Conservation (phyloP, 176 grass and related monocot genomes). For the Avena atlantica region DNA sequence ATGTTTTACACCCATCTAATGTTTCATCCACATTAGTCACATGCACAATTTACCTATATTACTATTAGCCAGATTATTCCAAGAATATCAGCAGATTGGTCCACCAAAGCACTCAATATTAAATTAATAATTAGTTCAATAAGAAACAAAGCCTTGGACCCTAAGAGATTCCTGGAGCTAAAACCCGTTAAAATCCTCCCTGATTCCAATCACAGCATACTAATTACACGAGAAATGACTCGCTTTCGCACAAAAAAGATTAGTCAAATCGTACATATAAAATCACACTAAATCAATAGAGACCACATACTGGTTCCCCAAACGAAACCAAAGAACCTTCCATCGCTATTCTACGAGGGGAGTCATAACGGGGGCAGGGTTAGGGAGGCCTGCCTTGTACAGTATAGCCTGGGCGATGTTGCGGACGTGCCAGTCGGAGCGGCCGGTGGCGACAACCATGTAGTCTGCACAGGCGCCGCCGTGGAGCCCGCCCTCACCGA, state of each 20-base stretch:
- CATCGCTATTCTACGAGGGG: neutral
- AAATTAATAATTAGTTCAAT: neutral
- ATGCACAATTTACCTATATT: neutral
- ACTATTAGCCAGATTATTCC: neutral
- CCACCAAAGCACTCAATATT: neutral
- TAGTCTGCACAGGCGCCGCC: conserved; percentile 73
- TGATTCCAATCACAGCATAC: neutral
- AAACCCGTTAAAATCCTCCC: neutral
- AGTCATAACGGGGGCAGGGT: neutral
- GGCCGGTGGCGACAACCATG: conserved; percentile 92
- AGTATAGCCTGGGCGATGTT: conserved; percentile 97
- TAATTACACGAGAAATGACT: neutral
- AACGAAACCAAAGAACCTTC: neutral
- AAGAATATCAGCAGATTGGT: neutral
- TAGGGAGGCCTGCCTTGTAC: conserved; percentile 62
- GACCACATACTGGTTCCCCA: neutral
- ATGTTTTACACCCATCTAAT: neutral
- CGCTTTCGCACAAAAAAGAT: neutral
- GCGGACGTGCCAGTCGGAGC: conserved; percentile 89
- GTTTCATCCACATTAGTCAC: neutral
- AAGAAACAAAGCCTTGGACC: neutral
- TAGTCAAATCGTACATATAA: conserved; percentile 9
- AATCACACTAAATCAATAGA: neutral
- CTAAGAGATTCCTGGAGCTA: neutral
- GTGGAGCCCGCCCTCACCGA: conserved; percentile 60